Evolutionary conservation across 2,329 filamentous ascomycete species (phyloP).

Genomic region (Xylaria sp.): DNA sequence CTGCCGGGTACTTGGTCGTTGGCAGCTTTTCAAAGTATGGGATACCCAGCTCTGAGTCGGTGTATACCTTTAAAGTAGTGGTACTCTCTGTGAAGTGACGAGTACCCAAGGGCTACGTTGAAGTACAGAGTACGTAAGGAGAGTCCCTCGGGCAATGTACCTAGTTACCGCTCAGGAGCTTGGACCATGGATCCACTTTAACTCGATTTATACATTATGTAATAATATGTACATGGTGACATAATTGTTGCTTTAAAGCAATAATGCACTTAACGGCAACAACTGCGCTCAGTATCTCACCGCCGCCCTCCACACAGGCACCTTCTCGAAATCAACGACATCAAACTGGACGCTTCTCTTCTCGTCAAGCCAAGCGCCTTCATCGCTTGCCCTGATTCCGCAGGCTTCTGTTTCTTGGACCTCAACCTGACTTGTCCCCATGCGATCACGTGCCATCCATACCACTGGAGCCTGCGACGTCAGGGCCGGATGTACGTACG

Average conservation of each 20-base stretch:
- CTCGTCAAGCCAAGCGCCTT: conserved; percentile 54
- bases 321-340: conserved; percentile 21
- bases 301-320: conserved; percentile 28
- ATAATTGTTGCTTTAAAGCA: not conserved
- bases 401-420: conserved; percentile 52
- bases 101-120: not conserved
- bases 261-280: not conserved
- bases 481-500: conserved; percentile 31
- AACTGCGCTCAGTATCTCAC: conserved; percentile 19
- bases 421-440: conserved; percentile 57
- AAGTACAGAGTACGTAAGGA: not conserved
- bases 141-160: no score
- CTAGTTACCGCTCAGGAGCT: conserved; percentile 4
- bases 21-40: no score
- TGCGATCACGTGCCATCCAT: conserved; percentile 60
- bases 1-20: not conserved
- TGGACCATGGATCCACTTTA: conserved; percentile 6
- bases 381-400: conserved; percentile 61
- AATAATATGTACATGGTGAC: not conserved
- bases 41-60: no score
- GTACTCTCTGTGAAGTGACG: no score
- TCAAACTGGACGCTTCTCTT: conserved; percentile 36
- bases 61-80: no score
- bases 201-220: not conserved
- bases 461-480: conserved; percentile 48